A percentile compares a stretch with the other conserved stretches of the same genome.
Evolutionary conservation across 1,139 yeast genomes (phyloP).

Genomic region (Geotrichum restrictum): DNA sequence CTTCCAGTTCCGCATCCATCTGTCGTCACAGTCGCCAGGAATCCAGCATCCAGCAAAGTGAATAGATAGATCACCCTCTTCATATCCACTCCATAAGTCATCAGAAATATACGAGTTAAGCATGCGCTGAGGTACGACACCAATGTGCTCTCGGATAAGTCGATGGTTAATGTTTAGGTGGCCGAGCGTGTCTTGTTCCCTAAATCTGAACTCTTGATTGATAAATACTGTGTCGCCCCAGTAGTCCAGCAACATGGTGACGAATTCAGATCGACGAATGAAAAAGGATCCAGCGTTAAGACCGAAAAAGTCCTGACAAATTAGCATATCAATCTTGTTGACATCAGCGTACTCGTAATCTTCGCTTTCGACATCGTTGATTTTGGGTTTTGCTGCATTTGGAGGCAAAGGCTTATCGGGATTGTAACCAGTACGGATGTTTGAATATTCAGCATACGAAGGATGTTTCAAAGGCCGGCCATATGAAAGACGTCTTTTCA

Average conservation of each 20-base stretch:
- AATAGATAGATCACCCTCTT: conserved; percentile 19
- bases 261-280: conserved; percentile 27
- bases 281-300: conserved; percentile 32
- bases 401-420: conserved; percentile 12
- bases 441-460: conserved; percentile 13
- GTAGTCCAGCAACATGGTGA: conserved; percentile 25
- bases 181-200: conserved; percentile 28
- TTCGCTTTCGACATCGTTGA: conserved; percentile 6
- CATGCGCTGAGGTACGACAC: conserved; percentile 28
- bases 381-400: conserved; percentile 7
- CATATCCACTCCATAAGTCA: conserved; percentile 16
- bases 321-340: conserved; percentile 26
- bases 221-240: conserved; percentile 28
- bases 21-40: conserved; percentile 16
- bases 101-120: conserved; percentile 27
- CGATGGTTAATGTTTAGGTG: conserved; percentile 18
- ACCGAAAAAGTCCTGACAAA: conserved; percentile 28
- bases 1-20: conserved; percentile 16
- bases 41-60: conserved; percentile 25
- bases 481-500: conserved; percentile 22
- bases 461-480: conserved; percentile 22
- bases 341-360: conserved; percentile 21
- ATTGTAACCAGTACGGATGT: conserved; percentile 16
- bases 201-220: conserved; percentile 20
- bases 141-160: conserved; percentile 26